Conservation (phyloP, 805 yeast genomes). For the Pichia californica region DNA sequence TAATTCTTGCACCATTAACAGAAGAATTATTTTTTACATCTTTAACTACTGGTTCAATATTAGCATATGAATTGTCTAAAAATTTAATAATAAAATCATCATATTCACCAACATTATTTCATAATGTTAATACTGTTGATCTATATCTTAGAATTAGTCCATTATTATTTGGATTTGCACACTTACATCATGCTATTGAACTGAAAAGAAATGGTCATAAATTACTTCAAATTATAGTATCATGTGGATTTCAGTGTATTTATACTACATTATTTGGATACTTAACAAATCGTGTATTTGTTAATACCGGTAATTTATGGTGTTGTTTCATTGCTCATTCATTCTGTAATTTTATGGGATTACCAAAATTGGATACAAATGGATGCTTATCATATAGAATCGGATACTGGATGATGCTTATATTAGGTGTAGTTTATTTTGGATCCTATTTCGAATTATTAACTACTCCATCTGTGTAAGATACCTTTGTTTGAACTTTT, state of each 20-base stretch:
- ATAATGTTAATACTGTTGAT: background rate
- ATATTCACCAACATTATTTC: conserved; percentile 7
- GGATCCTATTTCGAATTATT: conserved; percentile 16
- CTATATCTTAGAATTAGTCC: conserved; percentile 41
- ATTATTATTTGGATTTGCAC: conserved; percentile 68
- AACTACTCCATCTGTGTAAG: too few relatives aligned
- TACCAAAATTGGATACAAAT: conserved; percentile 38
- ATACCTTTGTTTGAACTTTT: too few relatives aligned
- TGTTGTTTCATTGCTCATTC: conserved; percentile 52
- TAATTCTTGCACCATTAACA: conserved; percentile 65
- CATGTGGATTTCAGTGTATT: conserved; percentile 43
- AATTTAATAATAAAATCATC: conserved; percentile 10
- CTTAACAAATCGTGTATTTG: conserved; percentile 49
- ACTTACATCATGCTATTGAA: conserved; percentile 65
- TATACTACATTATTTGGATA: conserved; percentile 73
- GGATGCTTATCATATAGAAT: conserved; percentile 21
- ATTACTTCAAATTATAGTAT: conserved; percentile 29
- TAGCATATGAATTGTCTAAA: conserved; percentile 3
- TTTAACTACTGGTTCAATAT: conserved; percentile 12
- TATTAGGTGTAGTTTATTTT: conserved; percentile 40
- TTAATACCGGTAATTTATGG: conserved; percentile 51
- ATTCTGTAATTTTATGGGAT: conserved; percentile 65
- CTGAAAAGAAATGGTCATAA: conserved; percentile 24
- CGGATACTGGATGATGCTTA: conserved; percentile 34
- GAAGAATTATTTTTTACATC: conserved; percentile 72